Percentiles rank a stretch among this genome's conserved stretches.
Evolutionary conservation across 1,284 basidiomycete genomes (phyloP).

Genomic region (Malassezia sympodialis): DNA sequence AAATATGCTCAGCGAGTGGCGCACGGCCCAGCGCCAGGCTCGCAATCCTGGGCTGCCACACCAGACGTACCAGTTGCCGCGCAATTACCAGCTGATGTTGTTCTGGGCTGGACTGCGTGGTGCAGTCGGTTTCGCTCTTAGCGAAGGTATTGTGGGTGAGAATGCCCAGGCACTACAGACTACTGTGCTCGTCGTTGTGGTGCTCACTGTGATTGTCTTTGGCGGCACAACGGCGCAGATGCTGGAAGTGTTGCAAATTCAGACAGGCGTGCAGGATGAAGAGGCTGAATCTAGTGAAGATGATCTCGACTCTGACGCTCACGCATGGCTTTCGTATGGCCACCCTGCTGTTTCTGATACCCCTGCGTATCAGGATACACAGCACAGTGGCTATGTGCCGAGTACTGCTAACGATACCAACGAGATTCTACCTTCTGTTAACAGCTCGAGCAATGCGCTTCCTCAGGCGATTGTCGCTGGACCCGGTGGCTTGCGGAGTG

Average conservation of each 20-base stretch:
- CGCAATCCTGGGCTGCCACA: constrained; percentile 22
- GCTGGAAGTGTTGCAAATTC: constrained; percentile 92
- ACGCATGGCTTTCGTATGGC: not conserved
- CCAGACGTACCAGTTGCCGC: constrained; percentile 18
- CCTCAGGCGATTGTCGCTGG: constrained; percentile 14
- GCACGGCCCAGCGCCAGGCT: constrained; percentile 57
- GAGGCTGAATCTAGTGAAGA: constrained; percentile 62
- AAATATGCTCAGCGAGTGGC: constrained; percentile 75
- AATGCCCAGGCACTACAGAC: constrained; percentile 83
- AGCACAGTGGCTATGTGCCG: not conserved
- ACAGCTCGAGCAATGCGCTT: not conserved
- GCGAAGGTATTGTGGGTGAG: constrained; percentile 82
- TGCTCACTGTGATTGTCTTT: constrained; percentile 87
- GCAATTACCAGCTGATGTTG: constrained; percentile 54
- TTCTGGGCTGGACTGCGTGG: constrained; percentile 97
- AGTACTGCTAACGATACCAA: not conserved
- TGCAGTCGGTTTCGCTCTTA: constrained; percentile 91
- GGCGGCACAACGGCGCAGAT: constrained; percentile 92
- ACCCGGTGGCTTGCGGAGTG: constrained; percentile 11
- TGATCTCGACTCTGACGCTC: not conserved
- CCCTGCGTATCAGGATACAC: not conserved
- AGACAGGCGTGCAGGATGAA: constrained; percentile 72
- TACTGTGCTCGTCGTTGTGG: constrained; percentile 89
- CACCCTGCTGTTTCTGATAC: not conserved
- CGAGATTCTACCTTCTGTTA: not conserved